Base-by-base conservation (phyloP, 2,329 filamentous ascomycete genomes). In the Sporothrix humicola region DNA sequence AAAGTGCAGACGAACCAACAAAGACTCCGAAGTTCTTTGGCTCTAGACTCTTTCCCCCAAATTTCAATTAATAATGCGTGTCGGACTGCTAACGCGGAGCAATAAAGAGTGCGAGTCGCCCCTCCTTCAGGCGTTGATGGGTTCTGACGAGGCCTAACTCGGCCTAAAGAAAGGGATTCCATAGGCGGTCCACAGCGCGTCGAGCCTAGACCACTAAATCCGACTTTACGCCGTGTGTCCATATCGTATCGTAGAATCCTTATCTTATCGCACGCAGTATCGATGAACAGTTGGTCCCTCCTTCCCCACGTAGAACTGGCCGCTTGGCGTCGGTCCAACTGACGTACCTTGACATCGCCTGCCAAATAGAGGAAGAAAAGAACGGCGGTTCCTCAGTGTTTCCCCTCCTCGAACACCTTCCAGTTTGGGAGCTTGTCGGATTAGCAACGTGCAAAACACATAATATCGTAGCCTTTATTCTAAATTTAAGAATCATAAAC, bases 221-320 rank as follows among this genome's bases (percentile, higher is more conserved):
- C 48, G 23, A 20, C 31, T 63, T 46, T n/a, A 48, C 65, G 31
- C 17, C 15, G 63, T 52, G 31, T 26, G 23, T 1, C 23, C 31
- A 37, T 26, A 26, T 26, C 31, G 31, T 7, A 37, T 37, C 3
- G 31, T 7, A 37, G 4, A 37, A 6, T 37, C 31, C 56, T 70
- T 72, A 74, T 74, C 73, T 74, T 74, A 74, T 74, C 73, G 70
- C 23, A 1, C 12, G 1, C 9, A 20, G 56, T 15, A 56, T 20
- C 13, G 52, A 12, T 15, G 52, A 17, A 20, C 52, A 54, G n/a
- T 37, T 37, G 31, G n/a, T 42, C 31, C 48, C 26, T n/a, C 66
- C 31, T 44, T 54, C 48, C 50, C 50, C 48, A 56, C 31, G 66
- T n/a, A 68, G 46, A 42, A 3, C 37, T 9, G 20, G n/a, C 46